Base-by-base conservation (phyloP, 1,139 yeast species). In the Sugiyamaella xylanicola region DNA sequence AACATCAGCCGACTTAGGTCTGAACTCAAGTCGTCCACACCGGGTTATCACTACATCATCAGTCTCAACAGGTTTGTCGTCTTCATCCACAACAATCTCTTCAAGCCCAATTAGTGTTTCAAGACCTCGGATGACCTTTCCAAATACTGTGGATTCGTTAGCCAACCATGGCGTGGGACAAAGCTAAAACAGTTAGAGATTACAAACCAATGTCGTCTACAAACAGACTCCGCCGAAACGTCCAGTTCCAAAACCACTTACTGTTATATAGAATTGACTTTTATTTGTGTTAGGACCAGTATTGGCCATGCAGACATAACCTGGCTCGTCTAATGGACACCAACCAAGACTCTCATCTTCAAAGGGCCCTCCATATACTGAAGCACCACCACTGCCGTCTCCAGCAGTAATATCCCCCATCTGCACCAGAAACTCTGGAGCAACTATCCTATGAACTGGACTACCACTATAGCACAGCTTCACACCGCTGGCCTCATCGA, bases 201-300 rank as follows among this genome's bases (percentile, higher is more conserved):
- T 45, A 13, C 20, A 20, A 20, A 11, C 16, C 29, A 45, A 8
- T 25, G 29, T 25, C n/a, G n/a, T n/a, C n/a, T n/a, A n/a, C n/a
- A n/a, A n/a, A n/a, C n/a, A n/a, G n/a, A n/a, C n/a, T n/a, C 29
- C 29, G 15, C 47, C 13, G 5, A 16, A 20, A 27, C 16, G 15
- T 9, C 21, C n/a, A n/a, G n/a, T n/a, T n/a, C n/a, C n/a, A n/a
- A n/a, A n/a, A n/a, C n/a, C 2, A 53, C 64, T 55, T 51, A 61
- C 63, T 11, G 75, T 82, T 61, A 90, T 85, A 68, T 89, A 88
- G 66, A 90, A 89, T 66, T 87, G 96, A 0, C 91, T 82, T 13
- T 81, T 77, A 63, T 86, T 86, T 3, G 85, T 72, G 56, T 81
- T 65, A 17, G 77, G 73, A 1, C 86, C 87, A 19, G 75, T 71